Base-by-base conservation (phyloP, 1,284 basidiomycete species). In the Ustilago sp. region DNA sequence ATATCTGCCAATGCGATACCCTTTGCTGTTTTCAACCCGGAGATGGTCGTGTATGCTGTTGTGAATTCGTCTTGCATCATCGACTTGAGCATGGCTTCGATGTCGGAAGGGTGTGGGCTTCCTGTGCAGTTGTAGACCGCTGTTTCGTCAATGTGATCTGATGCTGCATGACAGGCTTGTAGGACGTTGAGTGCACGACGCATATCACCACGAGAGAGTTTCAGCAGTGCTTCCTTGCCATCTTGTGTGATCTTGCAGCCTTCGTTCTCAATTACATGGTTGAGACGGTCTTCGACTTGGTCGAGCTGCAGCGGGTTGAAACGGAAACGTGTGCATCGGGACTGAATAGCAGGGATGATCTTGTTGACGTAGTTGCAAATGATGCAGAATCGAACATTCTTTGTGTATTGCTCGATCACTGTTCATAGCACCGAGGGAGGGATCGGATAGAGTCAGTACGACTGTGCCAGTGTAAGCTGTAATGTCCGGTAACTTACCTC, bases 291-390 rank as follows among this genome's bases (percentile, higher is more conserved):
- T 87, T 95, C 92, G 3, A 99, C 93, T 86, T 99, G 94, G 8
- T 86, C 82, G 23, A 93, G 91, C 1, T 95, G 94, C 36, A 99
- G 87, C 1, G 97, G 97, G n/a, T 94, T 95, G 88, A 99, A 99
- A 15, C 87, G 77, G 88, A 99, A 99, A 41, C 96, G 90, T 3
- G 97, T 99, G 88, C 97, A 99, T 57, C 97, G 93, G 86, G 94
- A 97, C 88, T 99, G 97, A 72, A 99, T 97, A 28, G 97, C 97
- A 4, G 97, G 97, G 7, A 93, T 92, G 85, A 99, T 99, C 87
- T 98, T 98, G 90, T 99, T 99, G 86, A 99, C 97, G 82, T 99
- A 99, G 88, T 99, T 99, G 90, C 97, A 98, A 74, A 99, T 97
- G 82, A 99, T 99, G 88, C 96, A 98, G 87, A 99, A 99, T 39